Evolutionary conservation across 371 early-diverging fungal genomes (phyloP), one percentile per base, ranked within the genome.

Genomic region (Actinomortierella wolfii): DNA sequence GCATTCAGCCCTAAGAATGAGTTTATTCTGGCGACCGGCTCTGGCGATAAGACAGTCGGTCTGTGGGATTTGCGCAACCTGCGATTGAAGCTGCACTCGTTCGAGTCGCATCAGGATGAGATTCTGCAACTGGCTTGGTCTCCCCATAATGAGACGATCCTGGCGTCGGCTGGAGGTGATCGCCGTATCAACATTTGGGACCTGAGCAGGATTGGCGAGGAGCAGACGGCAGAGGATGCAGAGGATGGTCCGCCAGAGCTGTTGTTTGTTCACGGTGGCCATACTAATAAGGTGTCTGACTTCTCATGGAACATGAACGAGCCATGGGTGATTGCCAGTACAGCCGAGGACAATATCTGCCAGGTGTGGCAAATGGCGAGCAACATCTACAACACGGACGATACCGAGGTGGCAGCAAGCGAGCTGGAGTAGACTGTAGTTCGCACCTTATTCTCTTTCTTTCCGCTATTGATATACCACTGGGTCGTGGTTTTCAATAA

Each of bases 211-310:
- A 94, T 95, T 68, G 98, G 99, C 54, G 91, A 93, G 68, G 97
- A 96, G 76, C 97, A 97, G 79, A 88, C 92, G 2, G 87, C 95
- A 14, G 99, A 97, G 76, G 98, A 97, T 79, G 93, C 94, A 34
- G 97, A 93, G 70, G 99, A 99, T 79, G 99, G 98, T 5, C 98
- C 98, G 57, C 97, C 99, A 23, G 99, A 99, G 79, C 83, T 99
- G 20, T 77, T 98, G 83, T 99, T 99, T 85, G 87, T 99, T 46
- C 99, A 99, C 74, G 97, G 97, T 53, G 99, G 99, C 23, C 99
- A 99, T 77, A 99, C 99, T 21, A 92, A 91, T 82, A 89, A 89
- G 69, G 94, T 99, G 39, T 89, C 94, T 39, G 99, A 99, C 77
- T 89, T 99, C 59, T 86, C 89, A 47, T 99, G 99, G 99, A 99